These are phyloP conservation scores for Nitzschia palea DNA, from an alignment of 108 stramenopile species.

Conservation along the genomic window DNA sequence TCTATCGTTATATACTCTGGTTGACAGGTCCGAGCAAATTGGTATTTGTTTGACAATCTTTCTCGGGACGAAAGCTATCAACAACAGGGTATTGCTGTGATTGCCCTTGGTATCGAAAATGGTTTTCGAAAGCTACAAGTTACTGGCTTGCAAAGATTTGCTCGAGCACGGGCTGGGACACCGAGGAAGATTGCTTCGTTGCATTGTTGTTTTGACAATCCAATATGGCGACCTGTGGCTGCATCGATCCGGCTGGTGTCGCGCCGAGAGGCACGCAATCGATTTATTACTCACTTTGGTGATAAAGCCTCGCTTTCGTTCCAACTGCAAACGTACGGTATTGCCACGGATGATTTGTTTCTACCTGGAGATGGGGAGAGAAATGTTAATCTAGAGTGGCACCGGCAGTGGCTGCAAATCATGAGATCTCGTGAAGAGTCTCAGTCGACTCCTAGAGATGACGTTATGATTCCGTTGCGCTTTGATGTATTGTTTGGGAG, in stretches of 20 bases:
- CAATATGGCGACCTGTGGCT: neutral
- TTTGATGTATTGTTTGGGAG: slow-evolving; percentile 1
- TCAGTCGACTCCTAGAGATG: neutral
- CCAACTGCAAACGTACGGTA: slow-evolving; percentile 26
- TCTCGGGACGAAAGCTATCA: slow-evolving; percentile 15
- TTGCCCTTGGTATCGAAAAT: neutral
- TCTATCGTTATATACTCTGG: too few relatives aligned
- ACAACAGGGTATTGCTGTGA: slow-evolving; percentile 4
- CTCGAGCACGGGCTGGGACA: neutral
- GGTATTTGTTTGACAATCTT: neutral
- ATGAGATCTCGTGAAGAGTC: neutral
- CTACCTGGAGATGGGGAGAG: neutral
- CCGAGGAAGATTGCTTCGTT: slow-evolving; percentile 3
- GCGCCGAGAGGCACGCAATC: neutral
- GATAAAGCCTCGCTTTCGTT: neutral
- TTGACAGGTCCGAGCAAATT: neutral
- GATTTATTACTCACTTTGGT: neutral
- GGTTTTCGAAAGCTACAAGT: neutral
- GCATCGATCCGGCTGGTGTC: neutral
- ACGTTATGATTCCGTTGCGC: neutral
- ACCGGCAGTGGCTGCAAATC: neutral
- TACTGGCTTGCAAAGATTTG: neutral
- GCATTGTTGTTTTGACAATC: slow-evolving; percentile 20
- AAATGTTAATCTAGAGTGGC: neutral
- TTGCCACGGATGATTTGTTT: slow-evolving; percentile 5